phyloP scores from a whole-genome alignment of 1,139 yeast genomes.

The Blastobotrys buckinghamii region DNA sequence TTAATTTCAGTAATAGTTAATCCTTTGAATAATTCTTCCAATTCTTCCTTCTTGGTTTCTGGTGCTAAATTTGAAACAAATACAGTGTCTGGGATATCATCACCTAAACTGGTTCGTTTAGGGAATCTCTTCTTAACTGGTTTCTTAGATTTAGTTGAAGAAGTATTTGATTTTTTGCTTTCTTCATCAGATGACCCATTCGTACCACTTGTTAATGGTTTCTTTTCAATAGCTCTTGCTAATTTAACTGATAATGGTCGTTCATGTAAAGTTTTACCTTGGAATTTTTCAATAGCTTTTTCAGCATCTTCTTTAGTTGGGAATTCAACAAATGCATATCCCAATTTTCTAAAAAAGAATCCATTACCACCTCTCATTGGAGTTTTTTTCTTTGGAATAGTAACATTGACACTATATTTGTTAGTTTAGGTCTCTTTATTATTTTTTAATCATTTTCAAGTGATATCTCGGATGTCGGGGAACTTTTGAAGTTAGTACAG shows the following conservation, averaged over 20 bases:
- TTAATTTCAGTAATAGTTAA: constrained; percentile 22
- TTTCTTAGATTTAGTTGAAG: background rate
- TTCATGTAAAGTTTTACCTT: constrained; percentile 44
- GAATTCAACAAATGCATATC: constrained; percentile 64
- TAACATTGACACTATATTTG: constrained; percentile 3
- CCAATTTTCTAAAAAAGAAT: constrained; percentile 38
- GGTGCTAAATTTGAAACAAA: constrained; percentile 45
- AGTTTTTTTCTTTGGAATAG: constrained; percentile 17
- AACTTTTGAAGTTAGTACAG: too few species aligned
- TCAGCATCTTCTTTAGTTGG: constrained; percentile 45
- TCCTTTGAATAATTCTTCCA: constrained; percentile 25
- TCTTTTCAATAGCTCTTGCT: constrained; percentile 35
- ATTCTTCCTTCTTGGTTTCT: constrained; percentile 28
- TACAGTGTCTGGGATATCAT: constrained; percentile 39
- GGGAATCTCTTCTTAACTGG: constrained; percentile 1
- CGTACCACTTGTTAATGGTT: constrained; percentile 2
- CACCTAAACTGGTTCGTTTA: constrained; percentile 1
- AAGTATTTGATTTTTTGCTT: background rate
- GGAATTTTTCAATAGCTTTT: constrained; percentile 41
- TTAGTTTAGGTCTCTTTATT: background rate
- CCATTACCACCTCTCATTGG: constrained; percentile 16
- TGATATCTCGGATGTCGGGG: too few species aligned
- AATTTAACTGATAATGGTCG: constrained; percentile 45
- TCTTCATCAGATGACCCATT: constrained; percentile 9
- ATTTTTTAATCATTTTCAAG: too few species aligned